Base-by-base conservation (phyloP, 768 basidiomycete species). In the Hirschioporus abietinus region DNA sequence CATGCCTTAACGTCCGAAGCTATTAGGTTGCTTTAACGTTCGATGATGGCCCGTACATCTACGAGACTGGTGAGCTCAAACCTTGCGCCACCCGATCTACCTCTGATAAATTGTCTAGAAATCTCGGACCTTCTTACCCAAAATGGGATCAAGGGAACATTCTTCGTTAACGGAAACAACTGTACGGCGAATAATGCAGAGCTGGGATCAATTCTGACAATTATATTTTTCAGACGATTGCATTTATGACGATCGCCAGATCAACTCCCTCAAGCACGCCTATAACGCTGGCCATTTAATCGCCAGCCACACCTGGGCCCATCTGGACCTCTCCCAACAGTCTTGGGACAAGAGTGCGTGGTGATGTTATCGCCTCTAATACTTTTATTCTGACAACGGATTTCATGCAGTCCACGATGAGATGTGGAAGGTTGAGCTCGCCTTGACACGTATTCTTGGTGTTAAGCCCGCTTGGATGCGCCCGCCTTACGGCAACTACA, bases 21-120 rank as follows among this genome's bases (percentile, higher is more conserved):
- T 17, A 25, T 34, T 25, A 61, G 58, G 71, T 72, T 7, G 72
- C 72, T 27, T 65, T 74, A 0, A 72, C 72, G 1, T 74, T 74
- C 63, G 72, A 73, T 66, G 72, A 73, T 58, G 72, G 72, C 20
- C 71, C 71, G 1, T 69, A 70, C 64, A 66, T 69, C 35, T 73
- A 69, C 64, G 69, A 72, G 58, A 25, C n/a, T 26, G 25, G 68
- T 69, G 2, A 18, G 66, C 25, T 24, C 42, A 15, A 52, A 2
- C 42, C 42, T 52, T 52, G 42, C 12, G 42, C 42, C 42, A 52
- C 42, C 42, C 42, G 12, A 52, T 12, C 1, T 15, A 3, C 12
- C 42, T 52, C 20, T 15, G 12, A 52, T 36, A 12, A 52, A 15
- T 52, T 42, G 25, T 24, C 15, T 42, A 60, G 57, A 66, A 58